Evolutionary conservation across 495 filamentous ascomycete genomes (phyloP).

Genomic region (Xylaria nigripes): DNA sequence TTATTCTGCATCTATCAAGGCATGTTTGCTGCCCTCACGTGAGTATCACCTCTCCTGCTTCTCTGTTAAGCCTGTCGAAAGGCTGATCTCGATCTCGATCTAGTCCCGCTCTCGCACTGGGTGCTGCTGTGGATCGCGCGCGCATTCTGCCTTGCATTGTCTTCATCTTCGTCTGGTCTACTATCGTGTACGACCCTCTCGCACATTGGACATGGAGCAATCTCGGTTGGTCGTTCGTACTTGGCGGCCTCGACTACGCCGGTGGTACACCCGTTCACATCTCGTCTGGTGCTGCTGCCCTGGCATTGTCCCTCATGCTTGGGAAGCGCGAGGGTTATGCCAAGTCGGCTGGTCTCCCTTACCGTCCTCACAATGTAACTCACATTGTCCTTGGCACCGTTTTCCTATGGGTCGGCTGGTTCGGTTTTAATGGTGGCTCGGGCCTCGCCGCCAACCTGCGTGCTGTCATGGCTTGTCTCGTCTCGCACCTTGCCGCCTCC

Average conservation of each 20-base stretch:
- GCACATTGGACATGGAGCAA: slow-evolving; percentile 92
- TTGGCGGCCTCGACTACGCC: slow-evolving; percentile 77
- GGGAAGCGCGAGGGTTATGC: slow-evolving; percentile 74
- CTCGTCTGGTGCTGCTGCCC: slow-evolving; percentile 65
- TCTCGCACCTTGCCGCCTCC: slow-evolving; percentile 84
- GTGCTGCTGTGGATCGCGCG: slow-evolving; percentile 73
- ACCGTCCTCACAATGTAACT: slow-evolving; percentile 95
- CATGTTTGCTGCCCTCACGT: slow-evolving; percentile 78
- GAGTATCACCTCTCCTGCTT: slow-evolving; percentile 23
- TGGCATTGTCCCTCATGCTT: slow-evolving; percentile 78
- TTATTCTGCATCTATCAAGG: slow-evolving; percentile 89
- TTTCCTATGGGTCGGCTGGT: slow-evolving; percentile 97
- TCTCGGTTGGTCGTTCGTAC: slow-evolving; percentile 63
- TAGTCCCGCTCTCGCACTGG: slow-evolving; percentile 69
- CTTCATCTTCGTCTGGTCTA: slow-evolving; percentile 85
- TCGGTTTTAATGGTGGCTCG: slow-evolving; percentile 97
- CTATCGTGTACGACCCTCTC: slow-evolving; percentile 75
- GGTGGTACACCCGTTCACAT: slow-evolving; percentile 87
- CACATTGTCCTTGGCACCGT: slow-evolving; percentile 92
- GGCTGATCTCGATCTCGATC: neutral
- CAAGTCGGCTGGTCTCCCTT: slow-evolving; percentile 65
- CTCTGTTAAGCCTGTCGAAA: neutral
- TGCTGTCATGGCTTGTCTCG: slow-evolving; percentile 95
- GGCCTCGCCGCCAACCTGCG: slow-evolving; percentile 95
- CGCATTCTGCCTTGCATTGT: slow-evolving; percentile 75